Percentiles rank a stretch among this genome's conserved stretches.
Conservation (phyloP, 805 yeast genomes). For the Myxozyma melibiosi region DNA sequence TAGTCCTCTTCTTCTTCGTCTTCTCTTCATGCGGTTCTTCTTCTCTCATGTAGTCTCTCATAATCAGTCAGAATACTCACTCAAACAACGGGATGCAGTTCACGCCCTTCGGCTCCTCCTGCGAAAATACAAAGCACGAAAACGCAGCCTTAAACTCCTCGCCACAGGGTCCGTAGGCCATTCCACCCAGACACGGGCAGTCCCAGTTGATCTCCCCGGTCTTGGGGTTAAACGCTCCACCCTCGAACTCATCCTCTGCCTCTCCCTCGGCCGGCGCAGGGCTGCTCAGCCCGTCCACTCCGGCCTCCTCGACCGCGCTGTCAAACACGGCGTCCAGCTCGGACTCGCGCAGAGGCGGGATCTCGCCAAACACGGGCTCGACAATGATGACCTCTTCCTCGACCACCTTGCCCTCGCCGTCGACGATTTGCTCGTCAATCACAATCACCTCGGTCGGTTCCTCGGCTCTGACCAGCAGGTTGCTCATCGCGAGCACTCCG, state of each 20-base stretch:
- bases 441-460: background rate
- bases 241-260: constrained; percentile 17
- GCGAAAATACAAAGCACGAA: constrained; percentile 91
- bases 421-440: background rate
- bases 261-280: background rate
- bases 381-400: constrained; percentile 2
- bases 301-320: constrained; percentile 1
- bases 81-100: constrained; percentile 92
- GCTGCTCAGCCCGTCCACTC: too few relatives aligned
- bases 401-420: background rate
- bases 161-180: constrained; percentile 99
- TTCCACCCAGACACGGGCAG: constrained; percentile 98
- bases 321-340: constrained; percentile 15
- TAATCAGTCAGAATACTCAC: constrained; percentile 22
- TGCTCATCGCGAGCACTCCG: background rate
- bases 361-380: constrained; percentile 6
- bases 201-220: constrained; percentile 99
- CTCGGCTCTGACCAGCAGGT: background rate
- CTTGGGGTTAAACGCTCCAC: constrained; percentile 85
- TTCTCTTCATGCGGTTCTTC: too few relatives aligned
- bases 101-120: constrained; percentile 92
- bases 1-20: too few relatives aligned
- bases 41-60: too few relatives aligned
- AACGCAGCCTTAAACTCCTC: constrained; percentile 93
- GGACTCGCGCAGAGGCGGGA: constrained; percentile 6